Conservation (phyloP, 2,329 filamentous ascomycete species). For the Penicillium brasilianum region DNA sequence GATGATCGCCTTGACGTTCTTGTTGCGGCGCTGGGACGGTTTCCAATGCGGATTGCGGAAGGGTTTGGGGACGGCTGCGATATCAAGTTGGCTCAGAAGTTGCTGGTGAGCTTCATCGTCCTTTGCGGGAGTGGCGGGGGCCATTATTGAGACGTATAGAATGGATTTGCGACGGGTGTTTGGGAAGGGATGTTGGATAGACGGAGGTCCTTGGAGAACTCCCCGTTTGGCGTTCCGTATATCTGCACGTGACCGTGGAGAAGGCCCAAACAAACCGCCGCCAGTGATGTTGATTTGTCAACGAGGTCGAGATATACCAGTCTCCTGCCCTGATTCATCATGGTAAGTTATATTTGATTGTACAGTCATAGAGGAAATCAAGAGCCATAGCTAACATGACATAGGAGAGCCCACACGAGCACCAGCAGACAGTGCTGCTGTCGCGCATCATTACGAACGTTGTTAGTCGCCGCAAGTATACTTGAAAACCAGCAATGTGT, state of each 20-base stretch:
- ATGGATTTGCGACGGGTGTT: not conserved
- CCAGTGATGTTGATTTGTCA: not conserved
- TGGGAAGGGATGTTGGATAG: not conserved
- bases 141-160: slow-evolving; percentile 48
- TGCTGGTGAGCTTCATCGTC: slow-evolving; percentile 78
- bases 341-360: not conserved
- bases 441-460: slow-evolving; percentile 97
- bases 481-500: slow-evolving; percentile 7
- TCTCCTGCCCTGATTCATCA: not conserved
- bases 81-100: slow-evolving; percentile 89
- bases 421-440: slow-evolving; percentile 91
- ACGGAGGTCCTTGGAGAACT: not conserved
- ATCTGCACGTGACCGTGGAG: slow-evolving; percentile 18
- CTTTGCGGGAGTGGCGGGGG: slow-evolving; percentile 69
- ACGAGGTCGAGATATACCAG: not conserved
- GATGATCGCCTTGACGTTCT: slow-evolving; percentile 96
- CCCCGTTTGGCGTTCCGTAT: slow-evolving; percentile 9
- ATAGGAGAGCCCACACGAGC: slow-evolving; percentile 93
- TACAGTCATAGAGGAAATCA: not conserved
- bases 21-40: slow-evolving; percentile 93
- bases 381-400: not conserved
- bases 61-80: slow-evolving; percentile 80
- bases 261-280: slow-evolving; percentile 26
- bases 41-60: slow-evolving; percentile 93
- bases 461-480: slow-evolving; percentile 60